Conservation (phyloP, 345 rosid genomes). For the Microthlaspi erraticum region DNA sequence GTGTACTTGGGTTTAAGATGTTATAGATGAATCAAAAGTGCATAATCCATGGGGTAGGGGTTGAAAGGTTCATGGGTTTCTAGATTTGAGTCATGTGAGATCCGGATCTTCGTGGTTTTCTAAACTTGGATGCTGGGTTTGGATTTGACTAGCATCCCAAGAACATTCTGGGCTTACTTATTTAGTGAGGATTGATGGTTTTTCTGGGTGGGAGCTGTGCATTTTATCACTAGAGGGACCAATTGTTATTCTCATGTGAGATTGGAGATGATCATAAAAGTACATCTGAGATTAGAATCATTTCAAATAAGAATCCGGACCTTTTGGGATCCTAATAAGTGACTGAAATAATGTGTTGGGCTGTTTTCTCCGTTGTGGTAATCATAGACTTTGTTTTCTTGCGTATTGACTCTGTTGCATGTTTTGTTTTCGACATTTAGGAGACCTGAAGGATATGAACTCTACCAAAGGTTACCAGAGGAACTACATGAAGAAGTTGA, state of each 20-base stretch:
- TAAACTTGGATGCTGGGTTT: constrained; percentile 15
- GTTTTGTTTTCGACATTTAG: constrained; percentile 36
- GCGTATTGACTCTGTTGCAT: constrained; percentile 31
- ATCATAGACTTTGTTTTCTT: constrained; percentile 26
- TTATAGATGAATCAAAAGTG: constrained; percentile 1
- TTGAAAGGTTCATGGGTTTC: constrained; percentile 36
- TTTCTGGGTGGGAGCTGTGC: background rate
- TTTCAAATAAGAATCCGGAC: background rate
- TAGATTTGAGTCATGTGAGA: constrained; percentile 36
- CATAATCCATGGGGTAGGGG: background rate
- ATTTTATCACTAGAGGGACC: constrained; percentile 6
- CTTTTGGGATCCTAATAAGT: constrained; percentile 2
- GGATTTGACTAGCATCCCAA: constrained; percentile 26
- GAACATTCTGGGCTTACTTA: background rate
- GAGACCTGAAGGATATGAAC: constrained; percentile 9
- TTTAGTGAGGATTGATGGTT: background rate
- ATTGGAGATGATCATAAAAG: constrained; percentile 4
- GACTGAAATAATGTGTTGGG: constrained; percentile 4
- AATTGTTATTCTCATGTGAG: constrained; percentile 22
- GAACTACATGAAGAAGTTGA: constrained; percentile 25
- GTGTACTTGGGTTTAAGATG: constrained; percentile 21
- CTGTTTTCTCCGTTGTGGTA: background rate
- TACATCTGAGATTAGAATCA: constrained; percentile 5
- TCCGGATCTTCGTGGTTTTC: constrained; percentile 28
- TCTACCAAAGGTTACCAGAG: background rate